These are phyloP conservation scores for Chlamydomonas asymmetrica DNA, from an alignment of 139 green algal species.

Conservation along the genomic window DNA sequence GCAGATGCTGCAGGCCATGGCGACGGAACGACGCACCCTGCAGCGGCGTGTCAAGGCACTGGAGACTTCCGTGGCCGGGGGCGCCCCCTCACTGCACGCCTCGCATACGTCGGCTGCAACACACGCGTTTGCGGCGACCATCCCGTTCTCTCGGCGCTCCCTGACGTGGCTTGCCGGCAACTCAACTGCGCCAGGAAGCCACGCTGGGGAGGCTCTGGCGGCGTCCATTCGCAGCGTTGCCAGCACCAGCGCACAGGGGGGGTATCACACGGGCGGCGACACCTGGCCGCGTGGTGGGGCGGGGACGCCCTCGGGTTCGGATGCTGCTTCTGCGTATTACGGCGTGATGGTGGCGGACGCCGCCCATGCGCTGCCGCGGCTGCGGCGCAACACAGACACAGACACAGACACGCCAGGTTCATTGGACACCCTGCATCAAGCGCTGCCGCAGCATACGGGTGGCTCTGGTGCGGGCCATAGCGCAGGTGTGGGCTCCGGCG, in stretches of 20 bases:
- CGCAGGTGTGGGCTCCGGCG: not conserved
- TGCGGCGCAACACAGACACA: conserved; percentile 15
- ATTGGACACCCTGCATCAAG: not conserved
- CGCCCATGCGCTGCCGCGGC: not conserved
- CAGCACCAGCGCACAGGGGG: not conserved
- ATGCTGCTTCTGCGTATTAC: not conserved
- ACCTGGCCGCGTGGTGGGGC: not conserved
- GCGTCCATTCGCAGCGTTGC: not conserved
- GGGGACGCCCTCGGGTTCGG: not conserved
- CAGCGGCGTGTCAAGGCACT: not conserved
- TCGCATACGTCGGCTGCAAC: not conserved
- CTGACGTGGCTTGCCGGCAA: not conserved
- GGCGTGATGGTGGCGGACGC: no score
- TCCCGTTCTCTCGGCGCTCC: not conserved
- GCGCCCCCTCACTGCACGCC: not conserved
- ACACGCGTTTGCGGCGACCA: not conserved
- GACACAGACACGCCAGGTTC: no score
- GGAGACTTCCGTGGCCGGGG: not conserved
- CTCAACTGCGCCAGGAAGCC: no score
- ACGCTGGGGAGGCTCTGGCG: not conserved
- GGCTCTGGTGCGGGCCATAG: not conserved
- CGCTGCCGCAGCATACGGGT: not conserved
- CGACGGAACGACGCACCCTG: conserved; percentile 1
- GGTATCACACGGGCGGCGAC: not conserved
- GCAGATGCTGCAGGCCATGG: conserved; percentile 4